Evolutionary conservation across 768 basidiomycete species (phyloP), one percentile per base, ranked within the genome.

Genomic region (Boletus sp.): DNA sequence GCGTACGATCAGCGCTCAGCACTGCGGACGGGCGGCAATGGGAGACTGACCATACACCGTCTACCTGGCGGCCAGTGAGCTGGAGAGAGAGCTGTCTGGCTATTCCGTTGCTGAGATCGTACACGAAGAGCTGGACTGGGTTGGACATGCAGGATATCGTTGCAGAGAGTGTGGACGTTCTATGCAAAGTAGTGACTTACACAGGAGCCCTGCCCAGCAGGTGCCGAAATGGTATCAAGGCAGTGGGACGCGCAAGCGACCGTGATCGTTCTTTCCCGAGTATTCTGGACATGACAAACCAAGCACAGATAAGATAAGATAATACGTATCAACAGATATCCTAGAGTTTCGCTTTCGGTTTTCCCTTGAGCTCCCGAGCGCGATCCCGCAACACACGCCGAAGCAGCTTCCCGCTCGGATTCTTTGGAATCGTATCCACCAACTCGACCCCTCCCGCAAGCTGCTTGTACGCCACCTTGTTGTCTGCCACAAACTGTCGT

Each of bases 61-160:
- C 92, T 52, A 97, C 92, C 71, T 94, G 92, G 51, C 84, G 82
- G 5, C 95, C 95, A 0, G 89, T 90, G 40, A 97, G 78, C 71
- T 89, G 89, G 47, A 79, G 74, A 7, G 93, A 95, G 36, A 97
- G 75, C 58, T 85, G 82, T 52, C 80, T 79, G 7, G 93, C 95
- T 64, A 96, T 78, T 41, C 94, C 94, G 66, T 87, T 85, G 72
- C 87, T 94, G 52, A 96, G 85, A 66, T 97, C 94, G 71, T 97
- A 97, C 1, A 96, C 84, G 67, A 94, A 94, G 28, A 97, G 80
- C 62, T 91, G 77, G 17, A 97, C 93, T 29, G 74, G 73, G 29
- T 69, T 18, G 14, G 67, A 56, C 67, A 68, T 67, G 53, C 7
- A 17, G 33, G 54, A 36, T 54, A 29, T 44, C 12, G 58, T n/a